Base-by-base conservation (phyloP, 2,329 filamentous ascomycete species). In the Chalaropsis thielavioides region DNA sequence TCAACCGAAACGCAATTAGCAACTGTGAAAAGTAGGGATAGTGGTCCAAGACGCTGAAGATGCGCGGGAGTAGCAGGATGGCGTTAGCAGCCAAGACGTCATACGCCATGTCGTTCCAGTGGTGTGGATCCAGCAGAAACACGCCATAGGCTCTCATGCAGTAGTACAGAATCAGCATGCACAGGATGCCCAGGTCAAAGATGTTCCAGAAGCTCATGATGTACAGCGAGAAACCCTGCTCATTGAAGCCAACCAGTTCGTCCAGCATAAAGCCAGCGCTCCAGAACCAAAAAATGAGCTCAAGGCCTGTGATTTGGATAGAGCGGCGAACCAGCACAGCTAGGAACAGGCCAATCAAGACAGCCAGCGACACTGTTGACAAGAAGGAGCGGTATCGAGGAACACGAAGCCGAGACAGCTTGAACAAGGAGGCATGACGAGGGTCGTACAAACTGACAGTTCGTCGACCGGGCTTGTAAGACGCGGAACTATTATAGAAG, bases 191-290 rank as follows among this genome's bases (percentile, higher is more conserved):
- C 44, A 96, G 78, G 72, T 96, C 92, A 74, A 96, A 96, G 44
- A 92, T 84, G 74, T 96, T 96, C 92, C 92, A 96, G 74, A 96
- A 94, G 73, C 90, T 95, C 85, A 96, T 92, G 71, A 96, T 90
- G 75, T 96, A 97, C 38, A 97, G 82, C 44, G 91, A 92, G 73
- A 96, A 96, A 2, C 92, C 92, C 75, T 96, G 91, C 74, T 97
- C 92, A 69, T 92, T 96, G 79, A 96, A 96, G 11, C 92, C 92
- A 19, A 96, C 91, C 24, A 97, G 82, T 75, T 96, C 92, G 71
- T 96, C 92, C 40, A 96, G 83, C 90, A 96, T 95, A 74, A 95
- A 96, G 0, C 92, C 92, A 31, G 90, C 90, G 72, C 90, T 95
- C 92, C 92, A 97, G 74, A 96, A 90, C 92, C 92, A 97, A 75